phyloP scores from a whole-genome alignment of 1,284 basidiomycete species.

The Boletellus deceptivus region DNA sequence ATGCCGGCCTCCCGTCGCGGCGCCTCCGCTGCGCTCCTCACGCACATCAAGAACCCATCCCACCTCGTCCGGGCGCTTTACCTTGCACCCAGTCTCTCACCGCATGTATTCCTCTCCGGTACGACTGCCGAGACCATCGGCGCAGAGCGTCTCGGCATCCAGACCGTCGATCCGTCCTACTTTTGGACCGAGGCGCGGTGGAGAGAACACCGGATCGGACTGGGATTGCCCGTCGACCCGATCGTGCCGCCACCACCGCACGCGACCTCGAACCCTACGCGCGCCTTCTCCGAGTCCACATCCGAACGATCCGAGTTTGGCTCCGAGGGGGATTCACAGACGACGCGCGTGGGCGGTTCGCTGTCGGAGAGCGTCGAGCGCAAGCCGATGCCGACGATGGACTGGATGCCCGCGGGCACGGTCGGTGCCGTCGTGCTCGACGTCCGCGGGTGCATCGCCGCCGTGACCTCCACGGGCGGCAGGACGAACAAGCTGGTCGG shows the following conservation, averaged over 20 bases:
- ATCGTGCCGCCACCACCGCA: constrained; percentile 36
- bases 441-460: constrained; percentile 65
- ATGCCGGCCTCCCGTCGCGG: constrained; percentile 61
- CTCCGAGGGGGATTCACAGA: constrained; percentile 6
- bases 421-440: constrained; percentile 84
- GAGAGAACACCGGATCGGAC: constrained; percentile 68
- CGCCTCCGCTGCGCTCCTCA: constrained; percentile 62
- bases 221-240: constrained; percentile 69
- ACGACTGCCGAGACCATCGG: constrained; percentile 59
- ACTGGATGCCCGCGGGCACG: constrained; percentile 70
- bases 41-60: constrained; percentile 70
- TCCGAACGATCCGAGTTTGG: background rate
- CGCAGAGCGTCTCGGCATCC: constrained; percentile 45
- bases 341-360: constrained; percentile 12
- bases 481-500: constrained; percentile 81
- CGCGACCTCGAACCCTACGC: background rate
- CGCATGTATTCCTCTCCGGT: constrained; percentile 74
- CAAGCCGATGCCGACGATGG: constrained; percentile 36
- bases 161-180: constrained; percentile 68
- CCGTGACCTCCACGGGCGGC: constrained; percentile 78
- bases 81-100: constrained; percentile 54
- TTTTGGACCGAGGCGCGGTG: constrained; percentile 74
- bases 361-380: constrained; percentile 14
- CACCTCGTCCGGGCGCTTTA: constrained; percentile 69
- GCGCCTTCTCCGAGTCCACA: too few species aligned